Base-by-base conservation (phyloP, 2,329 filamentous ascomycete genomes). In the Aspergillus clavatus region DNA sequence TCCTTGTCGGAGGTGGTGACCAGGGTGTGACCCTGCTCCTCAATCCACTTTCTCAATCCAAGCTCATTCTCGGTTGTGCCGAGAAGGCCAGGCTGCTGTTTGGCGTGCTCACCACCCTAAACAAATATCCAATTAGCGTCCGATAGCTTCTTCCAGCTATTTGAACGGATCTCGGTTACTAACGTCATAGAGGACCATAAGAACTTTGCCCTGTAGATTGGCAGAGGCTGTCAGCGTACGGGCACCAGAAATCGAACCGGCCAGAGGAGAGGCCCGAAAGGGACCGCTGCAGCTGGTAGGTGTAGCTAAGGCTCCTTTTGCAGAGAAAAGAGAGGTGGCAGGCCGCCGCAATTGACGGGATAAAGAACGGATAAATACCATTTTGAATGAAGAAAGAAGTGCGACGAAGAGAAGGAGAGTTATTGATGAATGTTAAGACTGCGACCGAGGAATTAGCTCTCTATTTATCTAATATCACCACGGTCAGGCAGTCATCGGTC, bases 31-130 rank as follows among this genome's bases (percentile, higher is more conserved):
- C 93, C 93, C 71, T 94, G 85, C 52, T 91, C 87, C 79, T 97
- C 93, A 60, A 98, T 84, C 91, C 93, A 98, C 75, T 94, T 90
- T 67, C 93, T 83, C 68, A 98, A 78, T 61, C 93, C 93, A 52
- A 98, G 88, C 80, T 98, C 93, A 72, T 97, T 97, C 80, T 98
- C 89, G 39, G 89, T 96, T 54, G 93, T 95, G 65, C 93, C 93
- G 63, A 96, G 83, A 60, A 98, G 81, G 63, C 81, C 81, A 54
- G 90, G 89, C 69, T 94, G 89, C 66, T 96, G 80, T 73, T 86
- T 76, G 75, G 90, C 89, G 77, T 95, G 89, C 76, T 89, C 77
- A 68, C 82, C 80, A 70, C 89, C 81, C 81, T 83, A n/a, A n/a
- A n/a, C n/a, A n/a, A n/a, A 49, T 37, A 33, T 18, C 19, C 19